These are phyloP conservation scores for Hypocreales sp. DNA, from an alignment of 2,329 filamentous ascomycete species.

Conservation along the genomic window DNA sequence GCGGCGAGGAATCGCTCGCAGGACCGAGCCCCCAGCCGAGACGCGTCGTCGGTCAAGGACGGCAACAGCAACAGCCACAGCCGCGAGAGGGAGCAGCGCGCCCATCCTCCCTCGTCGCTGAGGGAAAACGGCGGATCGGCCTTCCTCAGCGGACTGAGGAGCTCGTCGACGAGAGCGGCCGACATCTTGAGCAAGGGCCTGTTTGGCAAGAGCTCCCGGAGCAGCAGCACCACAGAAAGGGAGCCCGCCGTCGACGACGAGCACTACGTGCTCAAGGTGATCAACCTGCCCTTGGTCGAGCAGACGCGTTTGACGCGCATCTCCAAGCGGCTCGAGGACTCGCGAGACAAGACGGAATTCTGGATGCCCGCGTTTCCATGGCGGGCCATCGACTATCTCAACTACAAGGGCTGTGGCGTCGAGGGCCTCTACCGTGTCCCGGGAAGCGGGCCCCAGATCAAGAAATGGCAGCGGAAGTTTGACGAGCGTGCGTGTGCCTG, in stretches of 20 bases:
- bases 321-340: conserved; percentile 74
- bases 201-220: conserved; percentile 63
- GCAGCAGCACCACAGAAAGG: conserved; percentile 53
- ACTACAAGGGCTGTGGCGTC: conserved; percentile 86
- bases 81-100: conserved; percentile 31
- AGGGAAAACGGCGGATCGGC: conserved; percentile 46
- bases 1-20: conserved; percentile 55
- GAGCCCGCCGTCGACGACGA: conserved; percentile 59
- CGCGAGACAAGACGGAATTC: conserved; percentile 89
- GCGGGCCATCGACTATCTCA: conserved; percentile 91
- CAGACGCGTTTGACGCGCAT: conserved; percentile 86
- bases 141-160: conserved; percentile 61
- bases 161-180: conserved; percentile 56
- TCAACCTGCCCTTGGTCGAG: conserved; percentile 74
- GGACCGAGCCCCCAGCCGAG: conserved; percentile 41
- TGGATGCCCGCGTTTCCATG: conserved; percentile 97
- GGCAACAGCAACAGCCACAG: too few relatives aligned
- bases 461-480: conserved; percentile 85
- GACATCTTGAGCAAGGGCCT: conserved; percentile 72
- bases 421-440: conserved; percentile 89
- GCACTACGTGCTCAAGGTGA: conserved; percentile 69
- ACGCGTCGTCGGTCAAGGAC: conserved; percentile 25
- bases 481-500: conserved; percentile 50
- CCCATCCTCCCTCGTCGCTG: conserved; percentile 34
- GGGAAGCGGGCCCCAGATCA: conserved; percentile 78